A percentile compares a stretch with the other conserved stretches of the same genome.
These are phyloP conservation scores for Wakefieldia striispora DNA, from an alignment of 768 basidiomycete species.

Conservation along the genomic window DNA sequence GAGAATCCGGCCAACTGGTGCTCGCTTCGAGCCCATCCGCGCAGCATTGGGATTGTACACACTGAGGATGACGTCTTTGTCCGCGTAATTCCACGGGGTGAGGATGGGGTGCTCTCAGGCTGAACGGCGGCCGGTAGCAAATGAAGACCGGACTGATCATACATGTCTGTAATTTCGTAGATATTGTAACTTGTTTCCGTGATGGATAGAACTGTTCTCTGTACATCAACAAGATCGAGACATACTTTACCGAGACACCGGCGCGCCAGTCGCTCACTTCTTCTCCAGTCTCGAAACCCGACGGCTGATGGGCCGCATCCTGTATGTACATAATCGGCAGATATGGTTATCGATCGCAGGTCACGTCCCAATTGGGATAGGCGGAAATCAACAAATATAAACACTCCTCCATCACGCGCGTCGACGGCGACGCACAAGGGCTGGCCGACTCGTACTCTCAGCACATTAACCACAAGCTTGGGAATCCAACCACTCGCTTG, in stretches of 20 bases:
- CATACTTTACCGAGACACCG: neutral
- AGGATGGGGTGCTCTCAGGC: neutral
- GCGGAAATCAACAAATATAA: constrained; percentile 11
- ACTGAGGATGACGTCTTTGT: constrained; percentile 19
- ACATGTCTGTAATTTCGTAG: neutral
- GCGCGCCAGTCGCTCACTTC: too few species aligned
- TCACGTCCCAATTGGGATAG: neutral
- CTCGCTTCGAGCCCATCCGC: constrained; percentile 9
- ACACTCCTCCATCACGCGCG: constrained; percentile 2
- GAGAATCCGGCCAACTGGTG: constrained; percentile 2
- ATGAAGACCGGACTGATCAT: too few species aligned
- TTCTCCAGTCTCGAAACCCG: too few species aligned
- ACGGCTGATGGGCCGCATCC: too few species aligned
- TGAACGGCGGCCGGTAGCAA: neutral
- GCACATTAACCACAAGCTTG: neutral
- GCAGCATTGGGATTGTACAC: constrained; percentile 14
- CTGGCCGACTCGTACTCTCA: neutral
- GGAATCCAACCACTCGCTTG: neutral
- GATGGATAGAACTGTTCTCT: neutral
- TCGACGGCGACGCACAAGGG: constrained; percentile 12
- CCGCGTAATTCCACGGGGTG: constrained; percentile 3
- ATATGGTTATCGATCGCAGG: too few species aligned
- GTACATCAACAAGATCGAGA: neutral
- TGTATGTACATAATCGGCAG: too few species aligned
- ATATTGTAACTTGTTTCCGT: neutral